These are phyloP conservation scores for Chenopodium formosanum DNA, from an alignment of 148 eudicot genomes.

Conservation along the genomic window DNA sequence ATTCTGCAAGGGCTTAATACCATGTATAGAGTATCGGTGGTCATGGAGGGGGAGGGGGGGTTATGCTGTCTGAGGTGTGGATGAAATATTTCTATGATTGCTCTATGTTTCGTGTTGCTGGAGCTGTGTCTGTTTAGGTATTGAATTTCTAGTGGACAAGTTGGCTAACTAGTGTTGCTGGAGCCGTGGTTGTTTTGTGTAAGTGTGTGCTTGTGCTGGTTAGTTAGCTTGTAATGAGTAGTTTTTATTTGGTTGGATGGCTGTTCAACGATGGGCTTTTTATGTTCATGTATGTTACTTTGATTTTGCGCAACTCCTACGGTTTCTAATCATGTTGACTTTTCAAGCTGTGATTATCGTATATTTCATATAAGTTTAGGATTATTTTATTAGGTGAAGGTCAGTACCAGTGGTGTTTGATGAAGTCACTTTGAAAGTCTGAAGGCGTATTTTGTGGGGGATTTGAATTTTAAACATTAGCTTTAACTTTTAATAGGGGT, in stretches of 20 bases:
- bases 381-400: background rate
- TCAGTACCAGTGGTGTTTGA: background rate
- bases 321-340: no score
- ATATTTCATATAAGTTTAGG: no score
- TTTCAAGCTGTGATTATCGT: no score
- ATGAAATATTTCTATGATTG: background rate
- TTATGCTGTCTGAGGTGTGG: background rate
- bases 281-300: no score
- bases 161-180: background rate
- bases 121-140: background rate
- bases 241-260: background rate
- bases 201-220: no score
- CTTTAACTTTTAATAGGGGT: background rate
- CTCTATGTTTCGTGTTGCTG: background rate
- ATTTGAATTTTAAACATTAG: background rate
- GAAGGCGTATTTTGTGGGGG: background rate
- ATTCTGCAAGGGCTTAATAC: background rate
- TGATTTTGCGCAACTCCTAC: no score
- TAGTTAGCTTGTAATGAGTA: background rate
- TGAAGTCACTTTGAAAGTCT: background rate
- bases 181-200: no score
- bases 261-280: background rate
- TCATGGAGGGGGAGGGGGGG: no score
- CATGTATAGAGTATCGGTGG: no score
- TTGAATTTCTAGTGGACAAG: background rate